These are phyloP conservation scores for Plasmodium coatneyi DNA, from an alignment of 169 alveolate genomes.

Conservation along the genomic window DNA sequence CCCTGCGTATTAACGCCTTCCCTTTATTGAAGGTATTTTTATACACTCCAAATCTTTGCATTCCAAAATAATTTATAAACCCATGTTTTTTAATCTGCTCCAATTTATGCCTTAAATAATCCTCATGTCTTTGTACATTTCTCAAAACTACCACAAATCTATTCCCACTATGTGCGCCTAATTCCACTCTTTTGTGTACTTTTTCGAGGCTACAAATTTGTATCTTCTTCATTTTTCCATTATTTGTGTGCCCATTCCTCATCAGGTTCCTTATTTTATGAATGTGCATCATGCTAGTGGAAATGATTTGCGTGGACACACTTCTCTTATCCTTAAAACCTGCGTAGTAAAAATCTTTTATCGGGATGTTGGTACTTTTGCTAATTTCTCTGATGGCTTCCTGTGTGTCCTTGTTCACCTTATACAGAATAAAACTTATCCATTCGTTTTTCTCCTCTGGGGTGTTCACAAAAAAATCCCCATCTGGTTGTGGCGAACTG, in stretches of 20 bases:
- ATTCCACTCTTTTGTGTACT: constrained; percentile 31
- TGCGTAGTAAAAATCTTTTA: constrained; percentile 64
- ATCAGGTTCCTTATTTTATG: constrained; percentile 1
- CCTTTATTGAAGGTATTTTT: constrained; percentile 73
- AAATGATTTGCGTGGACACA: constrained; percentile 65
- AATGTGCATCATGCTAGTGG: constrained; percentile 4
- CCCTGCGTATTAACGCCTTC: constrained; percentile 55
- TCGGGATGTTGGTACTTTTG: constrained; percentile 49
- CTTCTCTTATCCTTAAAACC: constrained; percentile 76
- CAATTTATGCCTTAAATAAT: constrained; percentile 58
- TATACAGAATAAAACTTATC: constrained; percentile 45
- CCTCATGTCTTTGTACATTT: constrained; percentile 62
- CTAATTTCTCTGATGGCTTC: constrained; percentile 74
- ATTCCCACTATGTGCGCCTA: constrained; percentile 74
- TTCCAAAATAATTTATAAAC: constrained; percentile 74
- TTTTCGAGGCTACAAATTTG: constrained; percentile 58
- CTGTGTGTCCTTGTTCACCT: constrained; percentile 74
- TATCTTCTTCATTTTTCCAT: constrained; percentile 18
- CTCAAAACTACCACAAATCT: constrained; percentile 55
- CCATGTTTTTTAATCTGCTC: constrained; percentile 60
- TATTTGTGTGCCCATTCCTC: neutral
- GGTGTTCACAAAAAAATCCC: neutral
- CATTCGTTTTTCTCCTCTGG: constrained; percentile 24
- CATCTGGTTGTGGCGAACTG: neutral
- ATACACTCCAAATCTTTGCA: constrained; percentile 76